Base-by-base conservation (phyloP, 129 eudicot species). In the Dittrichia graveolens region DNA sequence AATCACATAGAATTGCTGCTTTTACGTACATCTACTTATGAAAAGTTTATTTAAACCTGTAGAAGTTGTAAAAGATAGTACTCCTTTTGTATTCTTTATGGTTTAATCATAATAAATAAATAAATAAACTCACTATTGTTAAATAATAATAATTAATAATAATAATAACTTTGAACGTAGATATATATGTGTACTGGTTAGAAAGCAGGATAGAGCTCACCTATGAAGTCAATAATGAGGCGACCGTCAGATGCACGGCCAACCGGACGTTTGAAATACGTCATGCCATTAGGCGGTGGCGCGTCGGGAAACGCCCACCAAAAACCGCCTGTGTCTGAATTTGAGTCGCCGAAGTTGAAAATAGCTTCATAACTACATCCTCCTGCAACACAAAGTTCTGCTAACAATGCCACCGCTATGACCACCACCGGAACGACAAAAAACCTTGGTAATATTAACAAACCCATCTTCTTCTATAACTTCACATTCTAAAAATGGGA, bases 321-420 rank as follows among this genome's bases (percentile, higher is more conserved):
- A 59, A 94, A 94, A 19, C 98, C 98, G 10, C 98, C 97, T 0
- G 98, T 94, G 54, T 94, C 98, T 0, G 98, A 73, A 62, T 94
- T 94, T 5, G 98, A 94, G 79, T 94, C 96, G 0, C 98, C 98
- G 38, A 94, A 94, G 77, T 90, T 94, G 80, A 94, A 94, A 63
- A 94, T 94, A 3, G 85, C 98, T 79, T 85, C 82, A 53, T 80
- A 87, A 0, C 69, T 81, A 54, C 98, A 94, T 73, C 80, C 83
- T 24, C 31, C 31, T 38, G 88, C 83, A 16, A 78, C 82, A 69
- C 83, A 70, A 10, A 13, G 13, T 3, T 37, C 8, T 38, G 53
- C 78, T 55, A 57, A 40, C 38, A 78, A 38, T 71, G 81, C 85
- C 79, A 69, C 50, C 7, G 2, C 31, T 24, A 73, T 0, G 2